Base-by-base conservation (phyloP, 495 filamentous ascomycete genomes). In the Podospora anserina region DNA sequence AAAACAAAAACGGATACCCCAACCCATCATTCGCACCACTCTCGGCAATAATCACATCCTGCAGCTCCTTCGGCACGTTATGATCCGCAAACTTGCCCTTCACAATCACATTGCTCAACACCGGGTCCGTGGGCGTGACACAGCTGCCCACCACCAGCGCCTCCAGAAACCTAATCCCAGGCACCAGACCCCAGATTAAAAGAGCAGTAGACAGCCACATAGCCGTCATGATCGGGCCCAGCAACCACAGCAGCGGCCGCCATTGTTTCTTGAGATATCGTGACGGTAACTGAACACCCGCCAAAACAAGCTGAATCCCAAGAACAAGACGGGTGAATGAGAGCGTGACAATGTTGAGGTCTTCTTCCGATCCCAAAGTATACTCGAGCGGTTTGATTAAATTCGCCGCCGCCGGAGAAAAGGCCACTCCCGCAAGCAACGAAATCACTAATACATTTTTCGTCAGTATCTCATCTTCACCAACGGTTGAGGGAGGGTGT, bases 61-160 rank as follows among this genome's bases (percentile, higher is more conserved):
- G 92, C 70, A 97, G 76, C 18, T 88, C 84, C 69, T 88, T 91
- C 2, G 93, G 92, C 18, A 97, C 88, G 78, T 97, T 91, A 71
- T 92, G 90, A 67, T 96, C 93, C 11, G 93, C 94, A 70, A 96
- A 97, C 71, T 91, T 94, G 55, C 94, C 94, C 81, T 97, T 97
- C 59, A 97, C 92, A 66, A 97, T 96, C 2, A 90, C 89, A 68
- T 95, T 94, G 28, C 91, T 93, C 34, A 97, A 80, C 27, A 97
- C 89, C 0, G 94, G 94, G 75, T 98, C 94, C 0, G 94, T 97
- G 0, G 94, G 94, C 4, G 93, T 96, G 16, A 98, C 88, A 73
- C 93, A 96, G 28, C 92, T 89, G 3, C 87, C 93, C 34, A 97
- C 80, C 2, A 88, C 90, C 23, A 97, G 81, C 0, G 93, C 88